A percentile compares a stretch with the other conserved stretches of the same genome.
Conservation (phyloP, 2,329 filamentous ascomycete species). For the Aspergillus ibericus region DNA sequence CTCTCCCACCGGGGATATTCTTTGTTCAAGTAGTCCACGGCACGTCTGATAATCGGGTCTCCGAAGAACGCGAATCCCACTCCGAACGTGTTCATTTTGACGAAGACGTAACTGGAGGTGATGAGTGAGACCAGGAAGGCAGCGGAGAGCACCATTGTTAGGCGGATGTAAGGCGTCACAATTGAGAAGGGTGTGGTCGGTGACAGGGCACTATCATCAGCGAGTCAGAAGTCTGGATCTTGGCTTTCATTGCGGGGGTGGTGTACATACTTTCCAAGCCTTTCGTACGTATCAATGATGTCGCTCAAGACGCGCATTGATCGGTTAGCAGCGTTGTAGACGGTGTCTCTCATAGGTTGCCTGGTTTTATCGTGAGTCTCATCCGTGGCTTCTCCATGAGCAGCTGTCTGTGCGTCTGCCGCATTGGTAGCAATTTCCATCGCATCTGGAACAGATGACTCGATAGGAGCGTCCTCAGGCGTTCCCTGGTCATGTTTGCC, state of each 20-base stretch:
- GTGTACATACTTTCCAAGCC: conserved; percentile 57
- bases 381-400: conserved; percentile 52
- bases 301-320: conserved; percentile 67
- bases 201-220: conserved; percentile 54
- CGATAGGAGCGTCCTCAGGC: conserved; percentile 52
- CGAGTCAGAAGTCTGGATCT: background rate
- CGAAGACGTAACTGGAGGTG: conserved; percentile 58
- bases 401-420: conserved; percentile 55
- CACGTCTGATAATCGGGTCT: conserved; percentile 67
- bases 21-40: conserved; percentile 50
- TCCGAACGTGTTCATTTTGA: conserved; percentile 66
- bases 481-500: conserved; percentile 73
- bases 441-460: conserved; percentile 61
- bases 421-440: conserved; percentile 56
- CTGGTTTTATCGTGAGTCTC: conserved; percentile 72
- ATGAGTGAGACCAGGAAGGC: conserved; percentile 56
- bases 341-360: conserved; percentile 71
- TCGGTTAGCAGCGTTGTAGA: conserved; percentile 74
- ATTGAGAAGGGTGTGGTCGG: conserved; percentile 63
- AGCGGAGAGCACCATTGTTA: conserved; percentile 56
- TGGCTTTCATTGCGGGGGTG: background rate
- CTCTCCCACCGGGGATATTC: conserved; percentile 71
- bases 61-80: conserved; percentile 78
- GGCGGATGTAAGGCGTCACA: conserved; percentile 53
- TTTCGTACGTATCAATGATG: conserved; percentile 62